Percentiles rank a stretch among this genome's conserved stretches.
Conservation (phyloP, 768 basidiomycete genomes). For the Holtermannia corniformis region DNA sequence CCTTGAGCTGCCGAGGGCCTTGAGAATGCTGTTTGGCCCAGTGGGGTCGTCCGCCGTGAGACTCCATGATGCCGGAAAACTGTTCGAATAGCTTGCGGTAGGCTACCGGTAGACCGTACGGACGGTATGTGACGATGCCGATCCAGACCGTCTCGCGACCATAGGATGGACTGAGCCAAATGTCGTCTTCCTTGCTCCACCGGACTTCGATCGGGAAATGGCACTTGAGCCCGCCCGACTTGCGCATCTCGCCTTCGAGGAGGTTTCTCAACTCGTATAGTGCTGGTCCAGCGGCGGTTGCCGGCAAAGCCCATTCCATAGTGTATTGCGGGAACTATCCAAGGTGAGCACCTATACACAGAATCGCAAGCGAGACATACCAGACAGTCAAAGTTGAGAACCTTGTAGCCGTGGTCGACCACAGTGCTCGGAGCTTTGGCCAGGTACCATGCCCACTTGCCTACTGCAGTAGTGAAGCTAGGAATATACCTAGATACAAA, state of each 20-base stretch:
- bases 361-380: constrained; percentile 47
- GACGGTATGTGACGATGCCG: constrained; percentile 94
- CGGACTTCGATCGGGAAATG: constrained; percentile 92
- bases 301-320: constrained; percentile 88
- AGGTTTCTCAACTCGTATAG: constrained; percentile 62
- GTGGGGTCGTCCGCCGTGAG: constrained; percentile 74
- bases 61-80: constrained; percentile 62
- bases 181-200: constrained; percentile 76
- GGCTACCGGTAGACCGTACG: constrained; percentile 72
- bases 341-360: neutral
- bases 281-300: constrained; percentile 55
- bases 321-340: constrained; percentile 80
- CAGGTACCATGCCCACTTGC: constrained; percentile 51
- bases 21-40: constrained; percentile 90
- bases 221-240: constrained; percentile 66
- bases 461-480: constrained; percentile 56
- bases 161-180: constrained; percentile 85
- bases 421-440: constrained; percentile 50
- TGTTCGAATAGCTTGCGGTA: constrained; percentile 66
- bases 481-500: constrained; percentile 63
- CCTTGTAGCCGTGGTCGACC: constrained; percentile 66
- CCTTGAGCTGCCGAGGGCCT: constrained; percentile 54
- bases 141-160: constrained; percentile 80
- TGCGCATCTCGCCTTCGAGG: constrained; percentile 56
- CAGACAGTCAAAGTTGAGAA: constrained; percentile 90